Percentiles rank a stretch among this genome's conserved stretches.
Evolutionary conservation across 768 basidiomycete genomes (phyloP).

Genomic region (Tricholomella constricta): DNA sequence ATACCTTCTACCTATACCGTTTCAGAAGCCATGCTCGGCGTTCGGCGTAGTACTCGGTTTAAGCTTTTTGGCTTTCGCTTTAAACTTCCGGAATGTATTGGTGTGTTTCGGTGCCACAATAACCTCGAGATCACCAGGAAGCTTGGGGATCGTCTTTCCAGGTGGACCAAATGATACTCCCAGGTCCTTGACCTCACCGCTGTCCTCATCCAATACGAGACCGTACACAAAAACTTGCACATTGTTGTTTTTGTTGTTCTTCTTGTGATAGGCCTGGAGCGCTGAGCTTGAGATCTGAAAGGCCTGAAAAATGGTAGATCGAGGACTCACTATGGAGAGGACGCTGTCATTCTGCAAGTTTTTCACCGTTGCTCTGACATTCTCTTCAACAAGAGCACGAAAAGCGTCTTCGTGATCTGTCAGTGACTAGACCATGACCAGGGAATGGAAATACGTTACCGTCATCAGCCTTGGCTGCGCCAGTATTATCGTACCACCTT

Average conservation of each 20-base stretch:
- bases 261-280: slow-evolving; percentile 12
- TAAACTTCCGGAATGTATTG: slow-evolving; percentile 16
- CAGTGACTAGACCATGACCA: not conserved
- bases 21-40: not conserved
- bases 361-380: slow-evolving; percentile 45
- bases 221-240: slow-evolving; percentile 52
- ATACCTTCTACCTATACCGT: not conserved
- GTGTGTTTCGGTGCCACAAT: slow-evolving; percentile 27
- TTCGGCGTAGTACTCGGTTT: slow-evolving; percentile 8
- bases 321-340: slow-evolving; percentile 28
- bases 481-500: slow-evolving; percentile 23
- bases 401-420: slow-evolving; percentile 30
- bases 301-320: not conserved
- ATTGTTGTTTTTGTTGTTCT: slow-evolving; percentile 16
- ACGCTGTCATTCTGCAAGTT: slow-evolving; percentile 41
- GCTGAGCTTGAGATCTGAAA: slow-evolving; percentile 7
- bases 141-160: slow-evolving; percentile 32
- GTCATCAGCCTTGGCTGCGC: slow-evolving; percentile 7
- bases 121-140: slow-evolving; percentile 31
- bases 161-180: slow-evolving; percentile 43
- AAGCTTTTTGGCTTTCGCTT: slow-evolving; percentile 19
- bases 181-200: slow-evolving; percentile 51
- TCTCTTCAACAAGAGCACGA: slow-evolving; percentile 49
- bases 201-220: slow-evolving; percentile 56
- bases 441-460: slow-evolving; percentile 2